These are phyloP conservation scores for Fusarium compactum DNA, from an alignment of 2,329 filamentous ascomycete species.

Conservation along the genomic window DNA sequence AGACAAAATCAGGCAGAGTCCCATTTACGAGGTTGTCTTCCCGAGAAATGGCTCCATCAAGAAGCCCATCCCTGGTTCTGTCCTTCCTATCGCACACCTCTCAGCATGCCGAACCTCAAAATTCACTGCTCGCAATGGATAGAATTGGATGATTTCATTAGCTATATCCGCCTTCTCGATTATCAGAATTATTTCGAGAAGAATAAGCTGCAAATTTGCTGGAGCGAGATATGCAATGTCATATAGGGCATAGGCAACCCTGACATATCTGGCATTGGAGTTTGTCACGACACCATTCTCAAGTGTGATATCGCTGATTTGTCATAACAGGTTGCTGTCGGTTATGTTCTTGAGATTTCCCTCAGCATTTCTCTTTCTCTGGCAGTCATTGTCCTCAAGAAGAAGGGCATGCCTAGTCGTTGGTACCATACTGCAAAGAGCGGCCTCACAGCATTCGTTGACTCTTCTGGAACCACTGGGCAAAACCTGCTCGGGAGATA, in stretches of 20 bases:
- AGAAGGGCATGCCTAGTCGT: background rate
- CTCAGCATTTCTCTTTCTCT: constrained; percentile 15
- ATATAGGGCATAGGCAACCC: constrained; percentile 39
- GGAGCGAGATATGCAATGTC: constrained; percentile 30
- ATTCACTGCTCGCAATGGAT: constrained; percentile 8
- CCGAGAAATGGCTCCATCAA: background rate
- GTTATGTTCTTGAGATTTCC: constrained; percentile 24
- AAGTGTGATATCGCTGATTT: background rate
- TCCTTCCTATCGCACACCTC: background rate
- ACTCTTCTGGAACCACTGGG: constrained; percentile 21
- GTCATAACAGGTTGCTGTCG: constrained; percentile 14
- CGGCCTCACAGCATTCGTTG: constrained; percentile 29
- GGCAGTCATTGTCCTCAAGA: constrained; percentile 5
- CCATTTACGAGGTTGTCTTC: background rate
- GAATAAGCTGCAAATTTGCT: constrained; percentile 6
- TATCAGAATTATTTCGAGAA: constrained; percentile 5
- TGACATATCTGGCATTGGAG: constrained; percentile 43
- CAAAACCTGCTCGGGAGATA: background rate
- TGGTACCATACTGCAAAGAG: constrained; percentile 1
- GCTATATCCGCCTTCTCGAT: constrained; percentile 13
- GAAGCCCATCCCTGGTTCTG: too few species aligned
- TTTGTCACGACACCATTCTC: background rate
- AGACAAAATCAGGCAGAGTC: background rate
- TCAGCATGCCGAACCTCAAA: background rate
- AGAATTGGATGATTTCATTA: constrained; percentile 24